These are phyloP conservation scores for Phlebiopsis flavidoalba DNA, from an alignment of 768 basidiomycete species.

Conservation along the genomic window DNA sequence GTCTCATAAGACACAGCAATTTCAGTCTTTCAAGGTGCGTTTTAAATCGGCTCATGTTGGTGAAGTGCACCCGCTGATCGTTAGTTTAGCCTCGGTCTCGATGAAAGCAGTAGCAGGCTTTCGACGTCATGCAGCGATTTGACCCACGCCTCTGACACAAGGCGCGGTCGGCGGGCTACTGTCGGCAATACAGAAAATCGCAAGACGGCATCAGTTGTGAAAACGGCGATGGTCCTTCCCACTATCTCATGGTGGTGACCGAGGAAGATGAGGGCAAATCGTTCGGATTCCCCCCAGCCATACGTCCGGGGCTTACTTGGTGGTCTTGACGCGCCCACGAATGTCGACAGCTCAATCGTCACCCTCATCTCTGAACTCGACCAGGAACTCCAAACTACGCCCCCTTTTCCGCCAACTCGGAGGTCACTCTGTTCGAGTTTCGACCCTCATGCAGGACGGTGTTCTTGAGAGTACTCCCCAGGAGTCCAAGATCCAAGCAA, in stretches of 20 bases:
- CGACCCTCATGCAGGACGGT: slow-evolving; percentile 33
- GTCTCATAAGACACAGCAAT: slow-evolving; percentile 54
- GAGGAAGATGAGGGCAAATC: slow-evolving; percentile 35
- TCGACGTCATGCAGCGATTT: slow-evolving; percentile 52
- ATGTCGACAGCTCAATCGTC: slow-evolving; percentile 45
- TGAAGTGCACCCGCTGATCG: neutral
- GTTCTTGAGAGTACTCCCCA: slow-evolving; percentile 63
- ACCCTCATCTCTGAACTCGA: slow-evolving; percentile 33
- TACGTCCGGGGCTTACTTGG: slow-evolving; percentile 36
- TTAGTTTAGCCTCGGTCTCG: slow-evolving; percentile 50
- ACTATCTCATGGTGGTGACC: slow-evolving; percentile 31
- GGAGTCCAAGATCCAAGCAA: slow-evolving; percentile 29
- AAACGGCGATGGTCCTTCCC: slow-evolving; percentile 17
- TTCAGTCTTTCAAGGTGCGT: slow-evolving; percentile 64
- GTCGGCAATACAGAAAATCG: slow-evolving; percentile 28
- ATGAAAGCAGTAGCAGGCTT: slow-evolving; percentile 49
- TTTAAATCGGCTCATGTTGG: slow-evolving; percentile 1
- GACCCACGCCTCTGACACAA: slow-evolving; percentile 41
- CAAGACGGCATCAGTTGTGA: slow-evolving; percentile 40
- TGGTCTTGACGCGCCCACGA: slow-evolving; percentile 43
- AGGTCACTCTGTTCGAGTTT: slow-evolving; percentile 56
- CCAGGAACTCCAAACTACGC: slow-evolving; percentile 21
- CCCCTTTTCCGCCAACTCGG: slow-evolving; percentile 56
- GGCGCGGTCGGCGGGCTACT: slow-evolving; percentile 30
- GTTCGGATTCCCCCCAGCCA: slow-evolving; percentile 14